These are phyloP conservation scores for Boletellus sp. DNA, from an alignment of 768 basidiomycete genomes.

Conservation along the genomic window DNA sequence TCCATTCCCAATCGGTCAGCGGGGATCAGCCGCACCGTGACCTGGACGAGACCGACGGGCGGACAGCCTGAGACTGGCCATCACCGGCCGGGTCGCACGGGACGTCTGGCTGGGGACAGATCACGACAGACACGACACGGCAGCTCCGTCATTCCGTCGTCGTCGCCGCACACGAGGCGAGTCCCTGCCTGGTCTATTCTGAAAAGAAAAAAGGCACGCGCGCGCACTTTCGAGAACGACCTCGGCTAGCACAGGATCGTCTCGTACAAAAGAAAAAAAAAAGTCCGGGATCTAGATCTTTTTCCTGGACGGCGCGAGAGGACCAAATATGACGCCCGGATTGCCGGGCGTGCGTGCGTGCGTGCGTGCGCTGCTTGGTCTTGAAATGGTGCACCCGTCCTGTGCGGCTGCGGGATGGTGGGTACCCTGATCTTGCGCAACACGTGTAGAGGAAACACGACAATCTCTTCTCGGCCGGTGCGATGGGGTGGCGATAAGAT, in stretches of 20 bases:
- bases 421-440: conserved; percentile 17
- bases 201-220: too few relatives aligned
- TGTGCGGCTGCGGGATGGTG: conserved; percentile 11
- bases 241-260: neutral
- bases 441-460: conserved; percentile 21
- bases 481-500: conserved; percentile 19
- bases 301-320: neutral
- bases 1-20: conserved; percentile 5
- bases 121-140: too few relatives aligned
- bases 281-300: conserved; percentile 18
- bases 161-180: neutral
- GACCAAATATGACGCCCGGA: too few relatives aligned
- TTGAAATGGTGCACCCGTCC: neutral
- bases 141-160: neutral
- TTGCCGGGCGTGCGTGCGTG: too few relatives aligned
- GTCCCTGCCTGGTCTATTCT: too few relatives aligned
- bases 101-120: conserved; percentile 5
- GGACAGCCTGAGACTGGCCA: neutral
- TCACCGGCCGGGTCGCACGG: neutral
- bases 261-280: conserved; percentile 8
- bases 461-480: conserved; percentile 10
- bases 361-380: too few relatives aligned
- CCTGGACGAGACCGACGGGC: neutral
- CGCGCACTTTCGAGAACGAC: neutral
- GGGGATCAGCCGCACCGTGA: conserved; percentile 9